Percentiles rank a stretch among this genome's conserved stretches.
Evolutionary conservation across 306 rosid species (phyloP).

Genomic region (Lagenaria siceraria): DNA sequence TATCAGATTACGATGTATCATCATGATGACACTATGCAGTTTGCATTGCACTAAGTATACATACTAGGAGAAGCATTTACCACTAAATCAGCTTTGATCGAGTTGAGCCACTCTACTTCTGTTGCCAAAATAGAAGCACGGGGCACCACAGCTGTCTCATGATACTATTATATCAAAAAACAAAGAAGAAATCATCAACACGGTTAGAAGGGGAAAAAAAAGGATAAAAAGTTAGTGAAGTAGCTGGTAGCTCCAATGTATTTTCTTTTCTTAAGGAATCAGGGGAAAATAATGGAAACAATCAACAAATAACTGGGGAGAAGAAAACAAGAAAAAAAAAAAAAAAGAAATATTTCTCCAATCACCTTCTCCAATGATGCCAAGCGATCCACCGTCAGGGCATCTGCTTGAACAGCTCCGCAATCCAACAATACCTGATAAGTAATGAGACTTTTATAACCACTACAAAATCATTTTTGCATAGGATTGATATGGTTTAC

Average conservation of each 20-base stretch:
- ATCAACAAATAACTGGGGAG: neutral
- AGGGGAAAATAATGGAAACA: neutral
- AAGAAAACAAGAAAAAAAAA: neutral
- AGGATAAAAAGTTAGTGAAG: neutral
- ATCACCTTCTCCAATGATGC: conserved; percentile 90
- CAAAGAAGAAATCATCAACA: neutral
- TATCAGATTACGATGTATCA: neutral
- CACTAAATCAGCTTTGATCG: conserved; percentile 90
- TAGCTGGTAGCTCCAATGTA: neutral
- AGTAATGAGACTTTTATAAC: neutral
- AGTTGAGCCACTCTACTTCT: conserved; percentile 84
- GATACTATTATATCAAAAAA: neutral
- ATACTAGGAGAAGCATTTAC: conserved; percentile 18
- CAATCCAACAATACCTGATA: conserved; percentile 81
- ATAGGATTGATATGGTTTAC: neutral
- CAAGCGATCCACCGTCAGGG: conserved; percentile 91
- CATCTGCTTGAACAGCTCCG: conserved; percentile 99
- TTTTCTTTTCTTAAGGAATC: neutral
- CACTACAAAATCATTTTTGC: neutral
- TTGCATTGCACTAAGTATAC: neutral
- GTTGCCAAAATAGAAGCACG: conserved; percentile 60
- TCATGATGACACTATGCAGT: neutral
- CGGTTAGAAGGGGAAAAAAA: neutral
- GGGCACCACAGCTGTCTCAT: conserved; percentile 83
- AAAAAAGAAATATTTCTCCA: neutral